These are phyloP conservation scores for Ceratocystis variospora DNA, from an alignment of 2,329 filamentous ascomycete species.

Conservation along the genomic window DNA sequence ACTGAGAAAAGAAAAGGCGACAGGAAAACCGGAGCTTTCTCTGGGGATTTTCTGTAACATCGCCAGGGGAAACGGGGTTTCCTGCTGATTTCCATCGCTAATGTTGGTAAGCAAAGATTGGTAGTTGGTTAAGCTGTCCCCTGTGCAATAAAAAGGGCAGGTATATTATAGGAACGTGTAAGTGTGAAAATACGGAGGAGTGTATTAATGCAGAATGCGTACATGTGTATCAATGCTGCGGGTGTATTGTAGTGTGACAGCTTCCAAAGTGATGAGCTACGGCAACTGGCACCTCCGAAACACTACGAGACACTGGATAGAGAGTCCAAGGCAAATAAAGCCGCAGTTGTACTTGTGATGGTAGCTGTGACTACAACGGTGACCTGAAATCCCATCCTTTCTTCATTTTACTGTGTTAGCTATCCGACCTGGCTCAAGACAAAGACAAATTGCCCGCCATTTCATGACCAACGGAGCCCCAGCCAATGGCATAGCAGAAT, in stretches of 20 bases:
- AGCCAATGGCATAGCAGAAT: background rate
- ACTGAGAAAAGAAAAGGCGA: background rate
- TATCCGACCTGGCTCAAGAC: too few relatives aligned
- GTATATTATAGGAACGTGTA: too few relatives aligned
- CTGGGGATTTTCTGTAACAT: background rate
- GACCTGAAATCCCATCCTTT: too few relatives aligned
- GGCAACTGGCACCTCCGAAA: background rate
- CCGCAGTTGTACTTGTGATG: background rate
- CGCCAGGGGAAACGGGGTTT: too few relatives aligned
- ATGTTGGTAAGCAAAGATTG: background rate
- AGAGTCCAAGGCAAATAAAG: background rate
- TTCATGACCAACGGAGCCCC: background rate
- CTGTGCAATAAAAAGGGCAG: background rate
- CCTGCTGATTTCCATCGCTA: too few relatives aligned
- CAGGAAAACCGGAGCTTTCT: background rate
- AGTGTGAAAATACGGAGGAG: too few relatives aligned
- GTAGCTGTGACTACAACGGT: too few relatives aligned
- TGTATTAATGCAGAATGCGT: too few relatives aligned
- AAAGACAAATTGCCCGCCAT: too few relatives aligned
- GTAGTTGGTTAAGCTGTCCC: background rate
- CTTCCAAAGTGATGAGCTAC: background rate
- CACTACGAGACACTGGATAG: background rate
- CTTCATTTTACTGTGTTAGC: too few relatives aligned
- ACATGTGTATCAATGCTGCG: too few relatives aligned
- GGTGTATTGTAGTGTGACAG: too few relatives aligned